Base-by-base conservation (phyloP, 176 grass and related monocot species). In the Phragmites australis region DNA sequence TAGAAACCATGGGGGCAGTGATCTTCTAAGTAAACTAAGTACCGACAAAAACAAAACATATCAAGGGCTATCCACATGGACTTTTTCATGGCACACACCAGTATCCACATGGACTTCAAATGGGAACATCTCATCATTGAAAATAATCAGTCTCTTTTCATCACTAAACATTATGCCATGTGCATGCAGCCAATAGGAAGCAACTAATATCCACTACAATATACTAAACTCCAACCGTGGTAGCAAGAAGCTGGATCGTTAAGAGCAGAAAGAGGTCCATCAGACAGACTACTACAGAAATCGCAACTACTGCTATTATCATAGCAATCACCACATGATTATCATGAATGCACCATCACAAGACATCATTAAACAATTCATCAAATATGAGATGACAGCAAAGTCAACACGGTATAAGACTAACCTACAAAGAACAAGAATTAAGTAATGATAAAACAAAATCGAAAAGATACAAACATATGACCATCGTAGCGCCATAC, bases 351-450 rank as follows among this genome's bases (percentile, higher is more conserved):
- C 77, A 64, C 46, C 57, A 40, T 49, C 46, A 65, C 64, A 56
- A 56, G 27, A 30, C 40, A 65, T 68, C 62, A 62, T 71, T 53
- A 65, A 82, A 45, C 71, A 82, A 85, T 82, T 71, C 77, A 85
- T 72, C 57, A 72, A 75, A 70, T 83, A 51, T 86, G 61, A 53
- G 64, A 68, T 44, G 2, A 49, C 52, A 78, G 52, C 64, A 82
- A 25, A 22, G 32, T 75, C 56, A 81, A 71, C 65, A 77, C 17
- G 26, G 63, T 90, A 68, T 65, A 90, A 74, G 62, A 30, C 82
- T 90, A 87, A 83, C 74, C 82, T 90, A 87, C 49, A 72, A 70
- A 67, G 32, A 50, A 62, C 30, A 87, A 48, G 60, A 93, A 90
- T 60, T 19, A 81, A 83, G 71, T 72, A 82, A 93, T 46, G 48